Percentiles rank a stretch among this genome's conserved stretches.
phyloP scores from a whole-genome alignment of 371 early-diverging fungal species.

The Mucor velutinosus region DNA sequence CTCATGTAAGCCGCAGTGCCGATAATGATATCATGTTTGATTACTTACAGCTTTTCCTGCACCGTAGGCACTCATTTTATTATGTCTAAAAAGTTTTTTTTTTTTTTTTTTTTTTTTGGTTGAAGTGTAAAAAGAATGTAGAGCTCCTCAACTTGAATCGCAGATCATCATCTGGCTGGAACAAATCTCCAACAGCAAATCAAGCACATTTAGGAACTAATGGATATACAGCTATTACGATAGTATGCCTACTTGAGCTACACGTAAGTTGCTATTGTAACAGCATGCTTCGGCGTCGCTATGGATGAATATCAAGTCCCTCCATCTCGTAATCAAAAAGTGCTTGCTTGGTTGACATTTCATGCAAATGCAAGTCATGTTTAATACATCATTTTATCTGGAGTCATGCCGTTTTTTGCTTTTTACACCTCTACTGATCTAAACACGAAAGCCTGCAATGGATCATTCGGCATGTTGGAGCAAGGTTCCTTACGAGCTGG shows the following conservation, averaged over 20 bases:
- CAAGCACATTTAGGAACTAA: too few species aligned
- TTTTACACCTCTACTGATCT: background rate
- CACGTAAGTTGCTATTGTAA: too few species aligned
- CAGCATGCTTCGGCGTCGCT: too few species aligned
- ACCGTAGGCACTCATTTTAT: conserved; percentile 32
- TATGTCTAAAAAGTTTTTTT: background rate
- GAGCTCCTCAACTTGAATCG: background rate
- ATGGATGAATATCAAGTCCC: too few species aligned
- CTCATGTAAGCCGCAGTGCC: background rate
- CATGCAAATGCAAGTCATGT: too few species aligned
- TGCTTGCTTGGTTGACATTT: too few species aligned
- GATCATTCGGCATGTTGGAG: background rate
- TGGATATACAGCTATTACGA: too few species aligned
- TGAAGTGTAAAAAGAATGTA: background rate
- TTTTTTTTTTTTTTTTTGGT: too few species aligned
- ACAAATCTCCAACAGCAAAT: too few species aligned
- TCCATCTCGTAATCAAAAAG: too few species aligned
- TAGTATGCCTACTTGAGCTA: too few species aligned
- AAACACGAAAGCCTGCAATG: background rate
- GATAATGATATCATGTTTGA: background rate
- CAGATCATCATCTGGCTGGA: background rate
- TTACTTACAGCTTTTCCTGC: conserved; percentile 29
- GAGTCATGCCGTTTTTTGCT: background rate
- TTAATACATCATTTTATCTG: too few species aligned
- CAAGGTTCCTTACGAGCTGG: background rate